phyloP scores from a whole-genome alignment of 192 early-diverging fungal genomes.

The Entomortierella parvispora region DNA sequence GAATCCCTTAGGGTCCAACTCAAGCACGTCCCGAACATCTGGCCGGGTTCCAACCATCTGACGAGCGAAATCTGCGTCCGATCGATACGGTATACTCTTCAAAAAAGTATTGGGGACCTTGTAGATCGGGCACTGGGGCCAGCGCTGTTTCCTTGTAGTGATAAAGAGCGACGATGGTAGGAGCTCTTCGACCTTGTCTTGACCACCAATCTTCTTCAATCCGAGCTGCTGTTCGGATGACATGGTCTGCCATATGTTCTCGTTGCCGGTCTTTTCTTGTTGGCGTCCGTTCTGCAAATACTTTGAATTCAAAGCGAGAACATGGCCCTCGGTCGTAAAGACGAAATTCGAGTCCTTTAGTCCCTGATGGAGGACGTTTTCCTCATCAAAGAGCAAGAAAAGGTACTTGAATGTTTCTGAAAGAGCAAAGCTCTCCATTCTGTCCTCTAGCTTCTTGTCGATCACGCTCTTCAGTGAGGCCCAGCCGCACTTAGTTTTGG shows the following conservation, averaged over 20 bases:
- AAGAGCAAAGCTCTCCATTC: slow-evolving; percentile 96
- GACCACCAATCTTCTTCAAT: neutral
- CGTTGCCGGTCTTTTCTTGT: neutral
- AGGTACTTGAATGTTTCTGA: slow-evolving; percentile 97
- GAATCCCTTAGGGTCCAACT: slow-evolving; percentile 52
- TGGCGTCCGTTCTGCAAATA: neutral
- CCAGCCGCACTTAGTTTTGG: slow-evolving; percentile 85
- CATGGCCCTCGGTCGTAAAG: slow-evolving; percentile 80
- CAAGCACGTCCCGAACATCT: slow-evolving; percentile 11
- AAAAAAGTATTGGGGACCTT: slow-evolving; percentile 25
- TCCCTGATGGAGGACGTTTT: slow-evolving; percentile 71
- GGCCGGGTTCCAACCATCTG: slow-evolving; percentile 54
- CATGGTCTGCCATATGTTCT: neutral
- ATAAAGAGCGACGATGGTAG: too few relatives aligned
- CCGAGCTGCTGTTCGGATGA: too few relatives aligned
- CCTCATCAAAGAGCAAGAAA: slow-evolving; percentile 92
- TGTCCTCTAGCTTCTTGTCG: slow-evolving; percentile 72
- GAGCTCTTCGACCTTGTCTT: too few relatives aligned
- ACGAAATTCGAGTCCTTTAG: slow-evolving; percentile 88
- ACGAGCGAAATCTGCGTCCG: slow-evolving; percentile 62
- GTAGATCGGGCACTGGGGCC: slow-evolving; percentile 33
- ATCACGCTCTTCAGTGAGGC: slow-evolving; percentile 73
- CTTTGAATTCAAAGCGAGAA: slow-evolving; percentile 23
- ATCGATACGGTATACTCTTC: slow-evolving; percentile 54
- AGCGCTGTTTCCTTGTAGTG: too few relatives aligned